Percentiles rank a stretch among this genome's conserved stretches.
phyloP scores from a whole-genome alignment of 176 grass and related monocot genomes.

The Oryza coarctata region DNA sequence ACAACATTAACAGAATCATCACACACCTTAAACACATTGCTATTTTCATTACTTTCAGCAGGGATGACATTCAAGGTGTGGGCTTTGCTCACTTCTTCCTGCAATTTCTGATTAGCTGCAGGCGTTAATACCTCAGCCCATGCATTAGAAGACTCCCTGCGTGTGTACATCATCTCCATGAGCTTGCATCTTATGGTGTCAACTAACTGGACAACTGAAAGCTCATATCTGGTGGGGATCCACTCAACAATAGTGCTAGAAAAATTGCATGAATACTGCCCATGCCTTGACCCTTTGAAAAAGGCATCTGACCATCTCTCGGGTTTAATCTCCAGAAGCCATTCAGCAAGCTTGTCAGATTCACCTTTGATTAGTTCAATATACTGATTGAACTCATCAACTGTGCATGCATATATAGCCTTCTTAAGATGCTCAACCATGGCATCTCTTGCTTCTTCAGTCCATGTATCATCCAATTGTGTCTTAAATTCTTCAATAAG shows the following conservation, averaged over 20 bases:
- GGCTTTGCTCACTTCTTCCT: constrained; percentile 73
- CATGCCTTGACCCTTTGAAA: constrained; percentile 73
- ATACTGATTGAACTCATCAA: constrained; percentile 72
- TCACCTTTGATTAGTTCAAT: constrained; percentile 68
- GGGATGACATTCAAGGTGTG: constrained; percentile 65
- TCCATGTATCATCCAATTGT: constrained; percentile 69
- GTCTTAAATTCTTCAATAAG: constrained; percentile 84
- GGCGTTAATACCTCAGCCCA: constrained; percentile 71
- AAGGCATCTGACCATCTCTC: constrained; percentile 92
- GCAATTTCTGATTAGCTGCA: constrained; percentile 67
- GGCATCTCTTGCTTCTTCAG: constrained; percentile 64
- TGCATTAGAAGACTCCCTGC: constrained; percentile 61
- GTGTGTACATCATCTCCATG: constrained; percentile 94
- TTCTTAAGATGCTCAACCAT: constrained; percentile 75
- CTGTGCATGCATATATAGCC: constrained; percentile 73
- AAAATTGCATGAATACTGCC: constrained; percentile 72
- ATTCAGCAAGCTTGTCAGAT: constrained; percentile 81
- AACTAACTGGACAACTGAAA: constrained; percentile 84
- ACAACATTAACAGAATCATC: constrained; percentile 74
- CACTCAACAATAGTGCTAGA: constrained; percentile 61
- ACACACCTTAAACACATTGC: constrained; percentile 77
- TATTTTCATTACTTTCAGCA: constrained; percentile 41
- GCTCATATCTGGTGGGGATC: constrained; percentile 72
- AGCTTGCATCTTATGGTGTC: constrained; percentile 85
- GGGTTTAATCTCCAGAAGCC: constrained; percentile 84